Evolutionary conservation across 1,284 basidiomycete species (phyloP), one percentile per base, ranked within the genome.

Genomic region (Afroboletus lepidellus): DNA sequence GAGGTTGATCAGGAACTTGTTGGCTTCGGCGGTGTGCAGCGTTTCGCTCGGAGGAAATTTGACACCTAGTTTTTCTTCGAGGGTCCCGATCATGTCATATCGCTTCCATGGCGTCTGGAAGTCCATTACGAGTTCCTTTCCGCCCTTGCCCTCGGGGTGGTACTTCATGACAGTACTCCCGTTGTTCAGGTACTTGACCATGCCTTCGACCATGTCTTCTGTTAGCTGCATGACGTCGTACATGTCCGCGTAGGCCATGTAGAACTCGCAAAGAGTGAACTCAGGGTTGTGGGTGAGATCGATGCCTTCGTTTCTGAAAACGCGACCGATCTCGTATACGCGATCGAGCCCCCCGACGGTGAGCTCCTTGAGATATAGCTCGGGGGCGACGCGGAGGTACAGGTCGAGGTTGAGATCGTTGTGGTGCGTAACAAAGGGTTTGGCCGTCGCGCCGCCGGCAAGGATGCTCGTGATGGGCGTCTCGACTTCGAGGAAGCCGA

Each of bases 191-290:
- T 81, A 84, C 81, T 90, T 92, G 69, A 98, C 96, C 70, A 99
- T 76, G 5, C 95, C 93, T 66, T 94, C 92, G 36, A 98, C 73
- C 78, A 99, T 80, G 43, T 77, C 76, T 75, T 99, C 97, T 33
- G 96, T 99, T 59, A 99, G 82, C 54, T 98, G 95, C 96, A 99
- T 98, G 56, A 99, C 60, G 69, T 99, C 97, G 77, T 95, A 92
- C 94, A 98, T 97, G 73, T 99, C 96, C 57, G 96, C 96, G 68
- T 98, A 99, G 25, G 96, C 96, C 96, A 99, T 99, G 72, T 99
- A 99, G 75, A 99, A 99, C 77, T 99, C 96, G 81, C 96, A 99
- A 73, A 98, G 97, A 20, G 93, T 93, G 77, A 97, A 96, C 70
- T 96, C 93, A 58, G 94, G 94, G 74, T 97, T 97, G 73, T 97